These are phyloP conservation scores for Pseudogymnoascus sp. DNA, from an alignment of 2,329 filamentous ascomycete genomes.

Conservation along the genomic window DNA sequence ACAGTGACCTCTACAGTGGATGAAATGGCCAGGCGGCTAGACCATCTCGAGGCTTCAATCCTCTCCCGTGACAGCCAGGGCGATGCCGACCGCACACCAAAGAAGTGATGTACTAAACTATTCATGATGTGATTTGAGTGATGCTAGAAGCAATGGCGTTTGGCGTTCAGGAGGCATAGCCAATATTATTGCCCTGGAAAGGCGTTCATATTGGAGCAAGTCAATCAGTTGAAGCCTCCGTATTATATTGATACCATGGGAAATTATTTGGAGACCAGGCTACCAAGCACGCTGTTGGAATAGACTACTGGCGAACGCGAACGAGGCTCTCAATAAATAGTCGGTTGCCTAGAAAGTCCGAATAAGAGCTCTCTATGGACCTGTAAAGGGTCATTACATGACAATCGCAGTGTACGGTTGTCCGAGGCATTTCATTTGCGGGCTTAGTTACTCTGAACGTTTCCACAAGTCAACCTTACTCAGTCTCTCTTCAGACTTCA, in stretches of 20 bases:
- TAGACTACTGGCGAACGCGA: neutral
- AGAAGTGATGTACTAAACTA: neutral
- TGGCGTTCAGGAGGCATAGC: neutral
- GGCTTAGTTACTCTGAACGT: neutral
- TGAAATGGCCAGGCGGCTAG: slow-evolving; percentile 81
- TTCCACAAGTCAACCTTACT: neutral
- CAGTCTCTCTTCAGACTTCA: neutral
- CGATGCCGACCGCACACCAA: neutral
- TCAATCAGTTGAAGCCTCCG: neutral
- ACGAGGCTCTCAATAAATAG: neutral
- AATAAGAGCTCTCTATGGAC: neutral
- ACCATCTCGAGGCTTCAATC: slow-evolving; percentile 54
- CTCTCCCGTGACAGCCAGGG: slow-evolving; percentile 15
- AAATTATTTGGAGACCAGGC: slow-evolving; percentile 21
- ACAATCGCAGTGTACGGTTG: neutral
- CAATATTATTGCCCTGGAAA: neutral
- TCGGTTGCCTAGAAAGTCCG: no score
- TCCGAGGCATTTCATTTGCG: neutral
- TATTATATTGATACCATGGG: neutral
- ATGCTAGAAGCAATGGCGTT: neutral
- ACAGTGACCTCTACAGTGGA: slow-evolving; percentile 58
- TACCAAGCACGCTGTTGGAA: neutral
- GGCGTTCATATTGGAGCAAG: neutral
- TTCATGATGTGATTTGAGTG: neutral
- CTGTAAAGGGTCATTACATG: neutral